These are phyloP conservation scores for Camelina neglecta DNA, from an alignment of 345 rosid genomes.

Conservation along the genomic window DNA sequence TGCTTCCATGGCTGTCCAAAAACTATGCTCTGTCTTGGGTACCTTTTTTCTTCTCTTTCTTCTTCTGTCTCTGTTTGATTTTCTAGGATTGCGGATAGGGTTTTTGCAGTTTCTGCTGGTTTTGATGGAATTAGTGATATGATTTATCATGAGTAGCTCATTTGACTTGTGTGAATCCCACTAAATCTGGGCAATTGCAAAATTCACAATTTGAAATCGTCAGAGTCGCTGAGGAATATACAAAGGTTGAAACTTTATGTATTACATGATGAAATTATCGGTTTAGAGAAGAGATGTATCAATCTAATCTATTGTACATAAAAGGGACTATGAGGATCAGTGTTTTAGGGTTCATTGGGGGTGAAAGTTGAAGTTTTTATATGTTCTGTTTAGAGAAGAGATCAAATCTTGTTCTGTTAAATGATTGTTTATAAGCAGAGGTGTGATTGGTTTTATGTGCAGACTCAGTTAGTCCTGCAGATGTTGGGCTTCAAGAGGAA, in stretches of 20 bases:
- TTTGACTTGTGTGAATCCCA: neutral
- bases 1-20: conserved; percentile 55
- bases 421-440: conserved; percentile 9
- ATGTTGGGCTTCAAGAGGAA: conserved; percentile 81
- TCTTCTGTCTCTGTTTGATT: neutral
- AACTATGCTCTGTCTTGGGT: conserved; percentile 78
- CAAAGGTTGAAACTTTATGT: conserved; percentile 3
- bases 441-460: conserved; percentile 36
- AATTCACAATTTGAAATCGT: conserved; percentile 20
- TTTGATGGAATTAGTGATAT: neutral
- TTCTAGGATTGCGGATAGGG: neutral
- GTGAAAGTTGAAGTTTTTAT: conserved; percentile 15
- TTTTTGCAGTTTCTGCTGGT: neutral
- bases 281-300: conserved; percentile 16
- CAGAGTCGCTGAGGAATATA: neutral
- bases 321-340: neutral
- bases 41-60: conserved; percentile 27
- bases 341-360: conserved; percentile 3
- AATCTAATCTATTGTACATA: neutral
- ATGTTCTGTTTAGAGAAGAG: neutral
- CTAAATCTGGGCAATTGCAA: conserved; percentile 3
- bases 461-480: conserved; percentile 78
- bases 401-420: neutral
- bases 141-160: neutral
- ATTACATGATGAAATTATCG: neutral